Evolutionary conservation across 139 green algal species (phyloP).

Genomic region (Deuterostichococcus epilithicus): DNA sequence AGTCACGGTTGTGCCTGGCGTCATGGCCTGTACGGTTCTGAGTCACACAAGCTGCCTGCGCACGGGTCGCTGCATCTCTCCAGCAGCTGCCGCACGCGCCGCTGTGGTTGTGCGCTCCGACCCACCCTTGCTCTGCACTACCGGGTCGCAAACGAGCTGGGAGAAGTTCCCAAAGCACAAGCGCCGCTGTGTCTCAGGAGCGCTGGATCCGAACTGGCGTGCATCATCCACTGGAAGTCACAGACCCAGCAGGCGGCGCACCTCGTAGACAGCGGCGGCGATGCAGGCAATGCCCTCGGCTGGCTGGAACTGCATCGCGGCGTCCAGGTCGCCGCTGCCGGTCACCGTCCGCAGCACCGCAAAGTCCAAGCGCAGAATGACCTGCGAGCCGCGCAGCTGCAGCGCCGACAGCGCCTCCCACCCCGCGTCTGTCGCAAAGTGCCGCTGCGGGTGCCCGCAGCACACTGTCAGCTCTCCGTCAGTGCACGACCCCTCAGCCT

Average conservation of each 20-base stretch:
- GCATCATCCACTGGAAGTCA: neutral
- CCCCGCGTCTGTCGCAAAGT: neutral
- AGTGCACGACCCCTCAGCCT: too few relatives aligned
- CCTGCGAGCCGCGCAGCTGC: neutral
- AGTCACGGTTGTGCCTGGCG: neutral
- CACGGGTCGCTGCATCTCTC: neutral
- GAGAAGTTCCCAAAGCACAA: neutral
- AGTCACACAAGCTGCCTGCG: too few relatives aligned
- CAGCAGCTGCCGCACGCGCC: neutral
- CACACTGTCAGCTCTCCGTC: constrained; percentile 1
- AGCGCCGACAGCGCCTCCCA: neutral
- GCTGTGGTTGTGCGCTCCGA: neutral
- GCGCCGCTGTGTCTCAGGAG: neutral
- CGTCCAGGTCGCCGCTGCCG: constrained; percentile 38
- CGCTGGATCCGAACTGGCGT: constrained; percentile 5
- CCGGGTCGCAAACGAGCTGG: too few relatives aligned
- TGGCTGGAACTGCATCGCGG: constrained; percentile 49
- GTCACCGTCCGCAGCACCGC: constrained; percentile 16
- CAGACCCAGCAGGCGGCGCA: neutral
- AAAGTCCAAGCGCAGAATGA: constrained; percentile 34
- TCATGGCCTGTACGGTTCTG: neutral
- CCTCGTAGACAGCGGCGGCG: constrained; percentile 46
- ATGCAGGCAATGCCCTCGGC: constrained; percentile 57
- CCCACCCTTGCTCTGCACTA: neutral
- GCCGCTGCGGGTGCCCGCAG: neutral